phyloP scores from a whole-genome alignment of 176 grass and related monocot genomes.

The Eleusine coracana region DNA sequence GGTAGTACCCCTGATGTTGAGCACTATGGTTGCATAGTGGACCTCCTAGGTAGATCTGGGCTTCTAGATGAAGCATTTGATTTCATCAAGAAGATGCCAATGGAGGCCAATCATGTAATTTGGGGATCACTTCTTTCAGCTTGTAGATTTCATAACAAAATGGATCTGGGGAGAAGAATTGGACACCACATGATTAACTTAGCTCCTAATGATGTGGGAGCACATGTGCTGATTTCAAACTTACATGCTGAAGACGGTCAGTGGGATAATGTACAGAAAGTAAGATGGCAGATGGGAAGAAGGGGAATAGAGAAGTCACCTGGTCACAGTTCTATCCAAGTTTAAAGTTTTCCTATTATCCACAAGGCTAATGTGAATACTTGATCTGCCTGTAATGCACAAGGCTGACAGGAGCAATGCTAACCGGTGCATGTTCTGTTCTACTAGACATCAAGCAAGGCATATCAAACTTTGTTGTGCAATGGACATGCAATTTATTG shows the following conservation, averaged over 20 bases:
- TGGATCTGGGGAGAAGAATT: constrained; percentile 59
- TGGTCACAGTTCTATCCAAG: constrained; percentile 64
- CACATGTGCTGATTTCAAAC: constrained; percentile 72
- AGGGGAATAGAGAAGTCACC: constrained; percentile 64
- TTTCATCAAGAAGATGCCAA: constrained; percentile 72
- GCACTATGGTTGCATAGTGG: constrained; percentile 82
- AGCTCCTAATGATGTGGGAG: constrained; percentile 57
- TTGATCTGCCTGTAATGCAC: constrained; percentile 9
- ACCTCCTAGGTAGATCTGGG: constrained; percentile 77
- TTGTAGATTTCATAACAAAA: constrained; percentile 62
- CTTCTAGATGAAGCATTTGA: constrained; percentile 67
- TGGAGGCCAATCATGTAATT: constrained; percentile 67
- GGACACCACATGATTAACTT: constrained; percentile 41
- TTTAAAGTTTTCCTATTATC: constrained; percentile 14
- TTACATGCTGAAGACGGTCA: constrained; percentile 63
- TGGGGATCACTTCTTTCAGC: constrained; percentile 82
- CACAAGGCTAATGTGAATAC: neutral
- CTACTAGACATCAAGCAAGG: neutral
- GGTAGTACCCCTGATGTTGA: constrained; percentile 56
- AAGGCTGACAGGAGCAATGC: constrained; percentile 1
- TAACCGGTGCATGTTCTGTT: constrained; percentile 12
- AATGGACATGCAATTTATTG: neutral
- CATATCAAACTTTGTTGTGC: neutral
- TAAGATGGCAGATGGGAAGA: constrained; percentile 60
- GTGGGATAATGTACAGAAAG: constrained; percentile 65